A percentile compares a stretch with the other conserved stretches of the same genome.
These are phyloP conservation scores for Leccinum fuscescens DNA, from an alignment of 1,284 basidiomycete genomes.

Conservation along the genomic window DNA sequence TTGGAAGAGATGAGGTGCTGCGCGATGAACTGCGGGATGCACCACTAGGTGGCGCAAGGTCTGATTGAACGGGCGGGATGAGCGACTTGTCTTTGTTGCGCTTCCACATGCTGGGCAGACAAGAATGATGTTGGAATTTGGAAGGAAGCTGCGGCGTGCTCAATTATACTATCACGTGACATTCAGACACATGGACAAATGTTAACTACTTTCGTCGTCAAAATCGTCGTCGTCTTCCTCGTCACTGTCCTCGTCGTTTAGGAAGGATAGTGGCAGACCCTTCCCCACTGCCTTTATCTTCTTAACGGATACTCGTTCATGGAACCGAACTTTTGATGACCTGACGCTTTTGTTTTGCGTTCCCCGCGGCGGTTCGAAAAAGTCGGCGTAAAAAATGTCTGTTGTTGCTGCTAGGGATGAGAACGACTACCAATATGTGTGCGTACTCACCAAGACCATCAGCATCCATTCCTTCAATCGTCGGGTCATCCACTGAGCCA, in stretches of 20 bases:
- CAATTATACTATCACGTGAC: slow-evolving; percentile 19
- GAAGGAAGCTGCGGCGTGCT: slow-evolving; percentile 1
- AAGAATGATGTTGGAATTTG: slow-evolving; percentile 1
- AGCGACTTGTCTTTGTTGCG: slow-evolving; percentile 43
- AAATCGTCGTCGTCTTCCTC: slow-evolving; percentile 34
- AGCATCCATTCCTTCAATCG: slow-evolving; percentile 39
- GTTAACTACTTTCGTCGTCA: slow-evolving; percentile 1
- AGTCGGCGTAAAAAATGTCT: slow-evolving; percentile 71
- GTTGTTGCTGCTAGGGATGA: slow-evolving; percentile 9
- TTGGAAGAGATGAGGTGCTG: slow-evolving; percentile 41
- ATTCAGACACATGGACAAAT: background rate
- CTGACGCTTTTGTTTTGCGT: slow-evolving; percentile 19
- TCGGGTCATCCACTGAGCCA: slow-evolving; percentile 48
- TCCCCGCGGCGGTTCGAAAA: slow-evolving; percentile 59
- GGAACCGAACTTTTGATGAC: slow-evolving; percentile 65
- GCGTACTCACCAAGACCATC: slow-evolving; percentile 42
- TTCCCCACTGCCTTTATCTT: slow-evolving; percentile 71
- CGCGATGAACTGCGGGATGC: slow-evolving; percentile 33
- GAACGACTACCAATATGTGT: background rate
- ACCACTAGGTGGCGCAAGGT: slow-evolving; percentile 30
- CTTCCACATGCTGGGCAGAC: slow-evolving; percentile 45
- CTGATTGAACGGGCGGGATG: slow-evolving; percentile 65
- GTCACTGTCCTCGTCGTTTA: slow-evolving; percentile 40
- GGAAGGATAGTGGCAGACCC: slow-evolving; percentile 47
- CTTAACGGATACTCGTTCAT: slow-evolving; percentile 78